A percentile compares a stretch with the other conserved stretches of the same genome.
Evolutionary conservation across 371 early-diverging fungal genomes (phyloP).

Genomic region (Mortierella sp.): DNA sequence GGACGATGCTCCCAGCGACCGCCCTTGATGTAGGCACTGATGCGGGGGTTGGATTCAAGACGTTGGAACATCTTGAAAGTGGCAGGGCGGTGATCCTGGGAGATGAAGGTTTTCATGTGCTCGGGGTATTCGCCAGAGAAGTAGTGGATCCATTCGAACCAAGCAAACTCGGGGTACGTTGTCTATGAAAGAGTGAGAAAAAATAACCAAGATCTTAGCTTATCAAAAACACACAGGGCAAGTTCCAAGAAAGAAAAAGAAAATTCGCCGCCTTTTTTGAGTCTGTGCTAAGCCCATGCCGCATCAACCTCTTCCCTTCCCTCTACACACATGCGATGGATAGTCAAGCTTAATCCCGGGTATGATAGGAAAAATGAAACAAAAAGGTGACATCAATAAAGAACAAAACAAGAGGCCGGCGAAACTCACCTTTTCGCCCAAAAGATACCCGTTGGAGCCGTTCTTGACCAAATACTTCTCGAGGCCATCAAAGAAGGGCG

Average conservation of each 20-base stretch:
- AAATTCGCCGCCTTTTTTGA: too few relatives aligned
- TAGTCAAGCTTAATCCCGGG: background rate
- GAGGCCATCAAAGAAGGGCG: slow-evolving; percentile 36
- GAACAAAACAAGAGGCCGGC: background rate
- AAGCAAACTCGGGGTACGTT: slow-evolving; percentile 42
- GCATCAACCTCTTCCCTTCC: background rate
- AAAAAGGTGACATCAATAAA: background rate
- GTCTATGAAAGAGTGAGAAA: slow-evolving; percentile 15
- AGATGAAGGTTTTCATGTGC: slow-evolving; percentile 24
- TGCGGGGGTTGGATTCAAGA: slow-evolving; percentile 34
- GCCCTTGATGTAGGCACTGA: slow-evolving; percentile 45
- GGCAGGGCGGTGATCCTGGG: slow-evolving; percentile 38
- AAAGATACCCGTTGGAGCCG: slow-evolving; percentile 49
- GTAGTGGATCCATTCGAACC: slow-evolving; percentile 43
- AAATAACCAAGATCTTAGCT: background rate
- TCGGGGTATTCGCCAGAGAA: slow-evolving; percentile 35
- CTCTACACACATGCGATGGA: background rate
- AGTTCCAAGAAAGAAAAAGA: background rate
- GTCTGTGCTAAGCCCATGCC: too few relatives aligned
- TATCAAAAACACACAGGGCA: background rate
- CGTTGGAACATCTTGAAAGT: slow-evolving; percentile 40
- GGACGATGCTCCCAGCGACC: slow-evolving; percentile 54
- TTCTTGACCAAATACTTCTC: slow-evolving; percentile 41
- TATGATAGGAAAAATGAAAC: background rate
- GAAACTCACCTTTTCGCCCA: slow-evolving; percentile 36